phyloP scores from a whole-genome alignment of 768 basidiomycete genomes.

The Fistulinella prunicolor region DNA sequence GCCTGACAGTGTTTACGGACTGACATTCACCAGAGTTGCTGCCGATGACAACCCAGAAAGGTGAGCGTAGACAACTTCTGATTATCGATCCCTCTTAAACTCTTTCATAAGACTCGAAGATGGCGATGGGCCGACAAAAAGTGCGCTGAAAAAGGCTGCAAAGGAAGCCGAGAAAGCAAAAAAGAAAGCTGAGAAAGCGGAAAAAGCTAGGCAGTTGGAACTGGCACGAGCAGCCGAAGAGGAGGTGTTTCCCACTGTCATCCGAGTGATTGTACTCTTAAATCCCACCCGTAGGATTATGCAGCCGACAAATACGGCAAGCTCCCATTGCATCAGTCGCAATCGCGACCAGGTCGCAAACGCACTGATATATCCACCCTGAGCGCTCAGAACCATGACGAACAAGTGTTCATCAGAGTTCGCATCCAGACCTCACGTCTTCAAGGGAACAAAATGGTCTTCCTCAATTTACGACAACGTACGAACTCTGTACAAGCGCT shows the following conservation, averaged over 20 bases:
- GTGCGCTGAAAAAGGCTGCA: constrained; percentile 85
- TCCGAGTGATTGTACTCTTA: constrained; percentile 34
- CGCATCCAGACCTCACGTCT: constrained; percentile 89
- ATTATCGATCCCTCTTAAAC: constrained; percentile 4
- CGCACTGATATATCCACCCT: constrained; percentile 67
- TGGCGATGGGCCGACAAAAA: constrained; percentile 69
- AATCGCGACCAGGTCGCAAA: constrained; percentile 60
- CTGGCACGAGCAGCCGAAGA: constrained; percentile 67
- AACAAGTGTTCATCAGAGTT: constrained; percentile 81
- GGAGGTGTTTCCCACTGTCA: constrained; percentile 27
- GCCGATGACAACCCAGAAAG: constrained; percentile 8
- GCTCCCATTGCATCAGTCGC: constrained; percentile 89
- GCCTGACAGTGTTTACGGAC: background rate
- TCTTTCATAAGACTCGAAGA: constrained; percentile 18
- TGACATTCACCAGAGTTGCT: constrained; percentile 3
- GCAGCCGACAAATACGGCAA: constrained; percentile 80
- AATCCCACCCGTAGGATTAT: constrained; percentile 54
- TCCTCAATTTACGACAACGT: constrained; percentile 88
- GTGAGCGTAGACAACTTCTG: constrained; percentile 3
- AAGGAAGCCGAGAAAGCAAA: constrained; percentile 90
- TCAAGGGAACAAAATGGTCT: constrained; percentile 94
- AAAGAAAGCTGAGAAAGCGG: constrained; percentile 84
- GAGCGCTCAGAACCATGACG: constrained; percentile 57
- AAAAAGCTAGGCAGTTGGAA: constrained; percentile 74
- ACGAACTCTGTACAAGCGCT: constrained; percentile 86